Evolutionary conservation across 129 eudicot genomes (phyloP), one percentile per base, ranked within the genome.

Genomic region (Gnaphalium uliginosum): DNA sequence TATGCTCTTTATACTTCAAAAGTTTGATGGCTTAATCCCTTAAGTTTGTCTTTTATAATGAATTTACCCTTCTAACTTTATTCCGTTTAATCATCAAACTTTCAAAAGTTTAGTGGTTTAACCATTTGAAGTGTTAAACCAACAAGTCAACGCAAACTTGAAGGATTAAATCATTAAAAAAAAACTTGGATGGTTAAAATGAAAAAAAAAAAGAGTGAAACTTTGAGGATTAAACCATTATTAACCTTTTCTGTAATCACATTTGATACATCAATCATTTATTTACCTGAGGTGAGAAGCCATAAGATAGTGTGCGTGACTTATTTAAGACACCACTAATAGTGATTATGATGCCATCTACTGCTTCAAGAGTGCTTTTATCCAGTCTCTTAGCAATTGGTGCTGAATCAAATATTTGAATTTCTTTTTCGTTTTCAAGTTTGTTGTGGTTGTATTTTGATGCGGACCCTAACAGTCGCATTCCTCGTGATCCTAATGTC

Each of bases 221-320:
- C n/a, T n/a, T n/a, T n/a, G n/a, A n/a, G n/a, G n/a, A n/a, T n/a
- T n/a, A n/a, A n/a, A n/a, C n/a, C n/a, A n/a, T n/a, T n/a, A n/a
- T n/a, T n/a, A n/a, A n/a, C n/a, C n/a, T n/a, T 22, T 37, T 33
- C 35, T 24, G 54, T 32, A 13, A 5, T 56, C 24, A 4, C 21
- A 33, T 22, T 10, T 54, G 58, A 71, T 22, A 46, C 1, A 46
- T 46, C 6, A 46, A 14, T 46, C 53, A 46, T 13, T 3, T 3
- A 14, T 46, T 46, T 46, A 89, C 97, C 92, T 86, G 75, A 6
- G 48, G 66, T 25, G 92, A 62, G 78, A 91, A 85, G 63, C 97
- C 97, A 48, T 81, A 69, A 74, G 82, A 75, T 35, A 83, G 77
- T 30, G 96, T 77, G 62, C 72, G 85, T 32, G 80, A 54, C 74